These are phyloP conservation scores for Lactarius hengduanensis DNA, from an alignment of 768 basidiomycete genomes.

Conservation along the genomic window DNA sequence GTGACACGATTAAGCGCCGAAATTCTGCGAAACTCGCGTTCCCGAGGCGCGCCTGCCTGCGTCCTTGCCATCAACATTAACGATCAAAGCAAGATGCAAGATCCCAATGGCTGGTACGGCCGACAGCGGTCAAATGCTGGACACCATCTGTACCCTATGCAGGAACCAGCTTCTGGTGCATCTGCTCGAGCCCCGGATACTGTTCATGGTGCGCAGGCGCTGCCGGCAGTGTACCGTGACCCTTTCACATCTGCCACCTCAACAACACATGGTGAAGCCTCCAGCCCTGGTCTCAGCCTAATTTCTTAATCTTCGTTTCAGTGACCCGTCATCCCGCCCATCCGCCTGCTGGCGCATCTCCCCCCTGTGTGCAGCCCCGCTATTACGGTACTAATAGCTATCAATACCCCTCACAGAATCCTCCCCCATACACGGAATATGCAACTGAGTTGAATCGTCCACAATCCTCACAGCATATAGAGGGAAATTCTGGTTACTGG, in stretches of 20 bases:
- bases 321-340: conserved; percentile 65
- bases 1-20: conserved; percentile 8
- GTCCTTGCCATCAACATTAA: conserved; percentile 9
- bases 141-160: conserved; percentile 8
- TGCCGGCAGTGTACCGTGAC: conserved; percentile 55
- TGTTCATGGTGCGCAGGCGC: conserved; percentile 64
- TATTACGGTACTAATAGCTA: conserved; percentile 41
- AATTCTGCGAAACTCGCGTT: not conserved
- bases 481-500: conserved; percentile 60
- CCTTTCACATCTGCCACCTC: conserved; percentile 76
- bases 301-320: conserved; percentile 34
- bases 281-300: conserved; percentile 8
- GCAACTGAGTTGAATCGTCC: conserved; percentile 59
- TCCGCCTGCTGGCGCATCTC: conserved; percentile 56
- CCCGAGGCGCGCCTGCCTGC: conserved; percentile 8
- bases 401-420: conserved; percentile 37
- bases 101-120: conserved; percentile 24
- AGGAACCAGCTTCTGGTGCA: conserved; percentile 16
- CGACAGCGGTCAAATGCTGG: conserved; percentile 10
- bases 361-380: conserved; percentile 61
- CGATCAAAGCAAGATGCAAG: conserved; percentile 21
- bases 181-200: conserved; percentile 41
- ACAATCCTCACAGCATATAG: conserved; percentile 45
- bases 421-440: conserved; percentile 67
- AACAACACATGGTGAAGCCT: conserved; percentile 62